These are phyloP conservation scores for Globisporangium mamillatum DNA, from an alignment of 352 stramenopile species.

Conservation along the genomic window DNA sequence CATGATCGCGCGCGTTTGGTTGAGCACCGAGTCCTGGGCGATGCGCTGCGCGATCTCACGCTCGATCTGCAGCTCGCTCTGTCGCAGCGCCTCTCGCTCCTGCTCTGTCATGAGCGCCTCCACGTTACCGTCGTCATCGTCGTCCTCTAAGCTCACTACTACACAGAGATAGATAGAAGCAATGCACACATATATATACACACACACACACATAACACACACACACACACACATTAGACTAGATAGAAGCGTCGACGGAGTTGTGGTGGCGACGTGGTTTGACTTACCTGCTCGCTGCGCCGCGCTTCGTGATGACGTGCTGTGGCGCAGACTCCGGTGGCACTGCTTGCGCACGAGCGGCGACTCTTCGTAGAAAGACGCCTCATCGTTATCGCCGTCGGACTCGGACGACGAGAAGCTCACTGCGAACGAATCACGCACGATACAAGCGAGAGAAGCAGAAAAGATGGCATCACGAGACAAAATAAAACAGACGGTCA, in stretches of 20 bases:
- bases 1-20: conserved; percentile 61
- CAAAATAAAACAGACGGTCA: background rate
- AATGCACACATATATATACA: background rate
- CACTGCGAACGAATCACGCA: conserved; percentile 21
- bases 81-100: conserved; percentile 35
- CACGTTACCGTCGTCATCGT: conserved; percentile 29
- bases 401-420: conserved; percentile 38
- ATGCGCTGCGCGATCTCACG: conserved; percentile 50
- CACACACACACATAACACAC: no score
- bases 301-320: conserved; percentile 15
- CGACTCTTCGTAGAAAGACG: conserved; percentile 20
- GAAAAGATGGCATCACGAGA: background rate
- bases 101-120: conserved; percentile 31
- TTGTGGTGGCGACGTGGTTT: background rate
- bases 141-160: conserved; percentile 23
- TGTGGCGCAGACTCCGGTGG: conserved; percentile 11
- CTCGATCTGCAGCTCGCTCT: conserved; percentile 43
- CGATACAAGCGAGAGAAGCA: background rate
- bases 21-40: conserved; percentile 53
- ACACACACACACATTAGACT: background rate
- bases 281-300: conserved; percentile 19
- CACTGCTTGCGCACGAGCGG: conserved; percentile 21
- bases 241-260: no score
- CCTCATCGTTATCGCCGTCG: conserved; percentile 25
- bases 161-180: no score